A percentile compares a stretch with the other conserved stretches of the same genome.
Conservation (phyloP, 495 filamentous ascomycete species). For the Penicillium parvum region DNA sequence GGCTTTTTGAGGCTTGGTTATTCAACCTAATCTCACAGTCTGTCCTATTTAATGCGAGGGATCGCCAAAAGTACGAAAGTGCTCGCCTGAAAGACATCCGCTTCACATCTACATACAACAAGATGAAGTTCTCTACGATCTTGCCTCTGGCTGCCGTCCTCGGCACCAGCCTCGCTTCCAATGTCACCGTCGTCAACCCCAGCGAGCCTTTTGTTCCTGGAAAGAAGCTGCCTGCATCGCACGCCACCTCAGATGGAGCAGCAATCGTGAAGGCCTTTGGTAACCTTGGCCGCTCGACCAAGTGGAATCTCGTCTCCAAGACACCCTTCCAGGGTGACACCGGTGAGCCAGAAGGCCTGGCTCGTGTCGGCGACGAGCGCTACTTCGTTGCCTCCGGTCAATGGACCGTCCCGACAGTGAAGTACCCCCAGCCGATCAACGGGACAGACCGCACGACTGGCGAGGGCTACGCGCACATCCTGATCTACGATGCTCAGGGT, state of each 20-base stretch:
- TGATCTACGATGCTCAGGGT: constrained; percentile 30
- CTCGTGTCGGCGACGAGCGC: constrained; percentile 27
- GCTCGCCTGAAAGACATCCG: no score
- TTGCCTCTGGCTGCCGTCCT: constrained; percentile 2
- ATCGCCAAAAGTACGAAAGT: no score
- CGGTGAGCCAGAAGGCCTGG: constrained; percentile 35
- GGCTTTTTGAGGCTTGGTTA: no score
- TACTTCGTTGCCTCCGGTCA: constrained; percentile 30
- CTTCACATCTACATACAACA: background rate
- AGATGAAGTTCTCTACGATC: constrained; percentile 4
- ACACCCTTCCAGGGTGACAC: constrained; percentile 33
- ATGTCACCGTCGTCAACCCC: constrained; percentile 10
- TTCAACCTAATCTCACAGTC: no score
- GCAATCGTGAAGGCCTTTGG: constrained; percentile 28
- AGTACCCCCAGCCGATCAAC: constrained; percentile 24
- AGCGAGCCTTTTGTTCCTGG: constrained; percentile 12
- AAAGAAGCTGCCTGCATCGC: constrained; percentile 22
- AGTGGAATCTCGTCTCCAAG: constrained; percentile 29
- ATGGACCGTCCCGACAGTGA: constrained; percentile 21
- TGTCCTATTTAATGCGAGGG: no score
- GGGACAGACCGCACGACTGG: constrained; percentile 28
- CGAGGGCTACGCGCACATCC: constrained; percentile 29
- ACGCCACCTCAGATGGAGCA: constrained; percentile 20
- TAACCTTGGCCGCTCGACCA: constrained; percentile 23
- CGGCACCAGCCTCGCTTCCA: background rate